These are phyloP conservation scores for Ogataea nitratoaversa DNA, from an alignment of 805 yeast species.

Conservation along the genomic window DNA sequence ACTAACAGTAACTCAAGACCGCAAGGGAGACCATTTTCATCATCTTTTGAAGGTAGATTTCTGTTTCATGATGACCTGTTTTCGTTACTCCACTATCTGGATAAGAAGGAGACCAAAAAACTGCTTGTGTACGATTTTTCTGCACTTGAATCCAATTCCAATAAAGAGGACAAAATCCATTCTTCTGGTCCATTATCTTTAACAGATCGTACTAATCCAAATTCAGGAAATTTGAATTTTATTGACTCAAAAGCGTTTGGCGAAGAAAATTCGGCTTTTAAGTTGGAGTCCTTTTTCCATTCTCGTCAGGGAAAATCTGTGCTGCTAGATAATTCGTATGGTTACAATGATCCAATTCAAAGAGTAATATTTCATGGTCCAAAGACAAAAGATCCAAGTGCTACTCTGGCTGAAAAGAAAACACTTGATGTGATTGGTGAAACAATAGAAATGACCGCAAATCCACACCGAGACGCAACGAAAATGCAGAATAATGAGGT, in stretches of 20 bases:
- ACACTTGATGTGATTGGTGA: background rate
- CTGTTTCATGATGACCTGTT: slow-evolving; percentile 24
- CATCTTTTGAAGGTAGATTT: slow-evolving; percentile 25
- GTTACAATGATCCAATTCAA: slow-evolving; percentile 1
- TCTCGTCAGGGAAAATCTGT: background rate
- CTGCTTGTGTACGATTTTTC: slow-evolving; percentile 18
- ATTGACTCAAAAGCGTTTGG: slow-evolving; percentile 5
- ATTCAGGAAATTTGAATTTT: slow-evolving; percentile 7
- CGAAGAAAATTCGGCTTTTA: slow-evolving; percentile 1
- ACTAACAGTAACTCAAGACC: slow-evolving; percentile 11
- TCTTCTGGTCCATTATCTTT: background rate
- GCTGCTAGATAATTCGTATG: background rate
- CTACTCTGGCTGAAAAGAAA: background rate
- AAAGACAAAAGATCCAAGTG: background rate
- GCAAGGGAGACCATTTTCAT: slow-evolving; percentile 36
- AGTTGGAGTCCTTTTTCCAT: slow-evolving; percentile 4
- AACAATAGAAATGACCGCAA: background rate
- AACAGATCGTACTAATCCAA: background rate
- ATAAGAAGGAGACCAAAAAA: slow-evolving; percentile 17
- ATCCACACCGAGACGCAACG: too few species aligned
- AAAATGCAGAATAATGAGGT: too few species aligned
- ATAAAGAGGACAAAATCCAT: too few species aligned
- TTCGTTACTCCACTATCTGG: slow-evolving; percentile 23
- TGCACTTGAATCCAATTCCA: background rate
- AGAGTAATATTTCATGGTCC: background rate